phyloP scores from a whole-genome alignment of 1,284 basidiomycete species.

The Leccinum huronense region DNA sequence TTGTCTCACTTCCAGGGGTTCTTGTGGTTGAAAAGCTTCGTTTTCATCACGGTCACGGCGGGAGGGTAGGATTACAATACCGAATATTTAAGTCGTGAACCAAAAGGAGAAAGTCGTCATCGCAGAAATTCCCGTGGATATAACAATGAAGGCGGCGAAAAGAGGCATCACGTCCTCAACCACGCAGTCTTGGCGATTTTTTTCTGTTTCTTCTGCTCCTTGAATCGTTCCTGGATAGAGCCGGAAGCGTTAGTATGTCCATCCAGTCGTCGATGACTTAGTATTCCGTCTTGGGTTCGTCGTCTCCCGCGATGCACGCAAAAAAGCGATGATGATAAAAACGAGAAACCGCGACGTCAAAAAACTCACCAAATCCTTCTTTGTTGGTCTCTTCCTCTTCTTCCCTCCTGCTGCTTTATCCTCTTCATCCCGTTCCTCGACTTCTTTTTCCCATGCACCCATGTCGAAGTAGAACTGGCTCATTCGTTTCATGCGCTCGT shows the following conservation, averaged over 20 bases:
- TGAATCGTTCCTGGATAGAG: constrained; percentile 73
- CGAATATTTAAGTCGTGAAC: constrained; percentile 5
- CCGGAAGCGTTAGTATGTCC: constrained; percentile 27
- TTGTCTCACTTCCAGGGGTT: not conserved
- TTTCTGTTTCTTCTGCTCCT: constrained; percentile 80
- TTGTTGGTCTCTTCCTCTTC: constrained; percentile 74
- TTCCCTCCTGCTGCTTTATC: constrained; percentile 58
- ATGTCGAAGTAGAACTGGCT: constrained; percentile 89
- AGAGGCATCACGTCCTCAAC: constrained; percentile 58
- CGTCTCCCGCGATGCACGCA: constrained; percentile 24
- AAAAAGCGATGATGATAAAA: constrained; percentile 19
- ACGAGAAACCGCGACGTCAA: constrained; percentile 3
- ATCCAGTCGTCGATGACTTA: constrained; percentile 16
- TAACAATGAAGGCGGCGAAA: not conserved
- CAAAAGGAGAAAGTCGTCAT: not conserved
- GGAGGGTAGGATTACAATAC: not conserved
- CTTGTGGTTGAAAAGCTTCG: not conserved
- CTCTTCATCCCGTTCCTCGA: constrained; percentile 56
- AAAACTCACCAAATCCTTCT: constrained; percentile 76
- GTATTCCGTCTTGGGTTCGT: constrained; percentile 20
- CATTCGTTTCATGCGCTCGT: constrained; percentile 82
- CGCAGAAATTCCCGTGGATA: not conserved
- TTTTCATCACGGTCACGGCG: not conserved
- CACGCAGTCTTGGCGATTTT: constrained; percentile 87
- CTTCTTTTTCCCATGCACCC: constrained; percentile 74